phyloP scores from a whole-genome alignment of 208 protist genomes.

The Leptomonas pyrrhocoris region DNA sequence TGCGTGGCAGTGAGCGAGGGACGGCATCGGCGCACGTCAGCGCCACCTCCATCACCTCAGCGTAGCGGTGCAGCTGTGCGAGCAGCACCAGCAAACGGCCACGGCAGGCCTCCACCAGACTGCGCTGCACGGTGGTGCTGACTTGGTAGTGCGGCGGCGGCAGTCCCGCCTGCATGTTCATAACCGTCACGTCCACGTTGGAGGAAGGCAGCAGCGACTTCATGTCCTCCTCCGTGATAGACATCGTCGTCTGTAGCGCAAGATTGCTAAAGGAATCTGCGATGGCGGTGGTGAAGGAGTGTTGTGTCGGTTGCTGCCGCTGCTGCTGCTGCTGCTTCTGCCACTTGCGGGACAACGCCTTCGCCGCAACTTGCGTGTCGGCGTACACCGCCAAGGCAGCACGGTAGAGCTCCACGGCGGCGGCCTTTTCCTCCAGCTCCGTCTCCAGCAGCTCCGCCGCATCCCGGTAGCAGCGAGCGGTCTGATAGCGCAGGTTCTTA shows the following conservation, averaged over 20 bases:
- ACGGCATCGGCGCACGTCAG: constrained; percentile 20
- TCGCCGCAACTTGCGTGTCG: constrained; percentile 14
- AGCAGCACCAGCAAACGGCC: constrained; percentile 60
- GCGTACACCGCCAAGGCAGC: constrained; percentile 59
- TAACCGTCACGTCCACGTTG: neutral
- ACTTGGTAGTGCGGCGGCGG: constrained; percentile 24
- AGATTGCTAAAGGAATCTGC: neutral
- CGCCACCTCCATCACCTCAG: constrained; percentile 45
- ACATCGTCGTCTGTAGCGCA: neutral
- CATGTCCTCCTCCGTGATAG: no score
- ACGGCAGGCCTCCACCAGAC: constrained; percentile 48
- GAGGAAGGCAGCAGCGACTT: neutral
- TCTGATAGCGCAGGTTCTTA: constrained; percentile 51
- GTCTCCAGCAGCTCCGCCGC: constrained; percentile 60
- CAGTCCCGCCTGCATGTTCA: constrained; percentile 4
- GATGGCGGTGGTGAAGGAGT: no score
- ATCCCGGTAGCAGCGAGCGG: constrained; percentile 72
- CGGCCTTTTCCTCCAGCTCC: constrained; percentile 35
- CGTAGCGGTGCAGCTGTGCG: constrained; percentile 48
- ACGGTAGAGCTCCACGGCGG: constrained; percentile 58
- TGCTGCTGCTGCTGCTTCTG: constrained; percentile 6
- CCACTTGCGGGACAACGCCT: constrained; percentile 12
- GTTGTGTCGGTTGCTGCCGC: neutral
- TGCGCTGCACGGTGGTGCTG: constrained; percentile 40
- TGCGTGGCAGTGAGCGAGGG: constrained; percentile 35